Conservation (phyloP, 2,329 filamentous ascomycete species). For the Pezicula neosporulosa region DNA sequence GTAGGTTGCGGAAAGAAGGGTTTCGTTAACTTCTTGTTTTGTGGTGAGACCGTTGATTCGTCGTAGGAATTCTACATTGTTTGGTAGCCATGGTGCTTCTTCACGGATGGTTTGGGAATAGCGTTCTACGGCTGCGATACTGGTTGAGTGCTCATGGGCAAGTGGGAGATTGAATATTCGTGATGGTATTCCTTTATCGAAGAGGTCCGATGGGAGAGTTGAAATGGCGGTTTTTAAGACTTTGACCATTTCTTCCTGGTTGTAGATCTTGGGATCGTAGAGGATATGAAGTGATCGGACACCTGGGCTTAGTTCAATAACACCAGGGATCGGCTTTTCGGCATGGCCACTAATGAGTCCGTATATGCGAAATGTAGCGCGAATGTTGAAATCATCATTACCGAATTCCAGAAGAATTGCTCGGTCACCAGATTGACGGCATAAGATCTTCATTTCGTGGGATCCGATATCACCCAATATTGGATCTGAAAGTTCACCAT, state of each 20-base stretch:
- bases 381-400: constrained; percentile 27
- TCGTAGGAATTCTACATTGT: constrained; percentile 26
- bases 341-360: constrained; percentile 13
- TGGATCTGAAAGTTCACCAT: not conserved
- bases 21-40: constrained; percentile 34
- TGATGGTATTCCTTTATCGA: constrained; percentile 32
- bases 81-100: constrained; percentile 22
- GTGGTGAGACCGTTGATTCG: constrained; percentile 49
- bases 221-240: not conserved
- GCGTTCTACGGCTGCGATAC: constrained; percentile 14
- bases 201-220: constrained; percentile 17
- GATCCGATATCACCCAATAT: not conserved
- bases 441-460: constrained; percentile 1
- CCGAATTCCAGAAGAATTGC: constrained; percentile 33
- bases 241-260: constrained; percentile 15
- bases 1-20: constrained; percentile 28
- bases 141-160: constrained; percentile 30
- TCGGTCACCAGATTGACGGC: constrained; percentile 31
- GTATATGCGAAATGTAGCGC: constrained; percentile 30
- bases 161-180: constrained; percentile 39
- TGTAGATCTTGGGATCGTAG: constrained; percentile 15
- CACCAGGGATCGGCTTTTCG: constrained; percentile 21
- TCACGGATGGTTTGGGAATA: constrained; percentile 21
- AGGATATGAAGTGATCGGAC: constrained; percentile 32
- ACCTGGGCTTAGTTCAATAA: constrained; percentile 31